These are phyloP conservation scores for Prunella vulgaris DNA, from an alignment of 257 asterid species.

Conservation along the genomic window DNA sequence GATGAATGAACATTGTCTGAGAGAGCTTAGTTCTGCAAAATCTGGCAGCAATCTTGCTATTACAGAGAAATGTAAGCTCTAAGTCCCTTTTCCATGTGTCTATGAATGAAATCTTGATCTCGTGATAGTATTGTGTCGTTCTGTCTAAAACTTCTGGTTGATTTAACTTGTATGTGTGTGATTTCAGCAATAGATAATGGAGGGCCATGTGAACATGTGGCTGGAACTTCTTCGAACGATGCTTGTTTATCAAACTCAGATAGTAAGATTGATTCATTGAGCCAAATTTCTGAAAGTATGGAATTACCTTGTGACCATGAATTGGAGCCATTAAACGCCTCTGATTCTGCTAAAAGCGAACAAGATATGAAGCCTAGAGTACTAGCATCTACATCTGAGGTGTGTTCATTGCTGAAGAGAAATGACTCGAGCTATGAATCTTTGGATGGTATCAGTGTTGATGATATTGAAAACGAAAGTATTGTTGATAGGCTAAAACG, in stretches of 20 bases:
- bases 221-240: conserved; percentile 21
- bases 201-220: not conserved
- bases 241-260: conserved; percentile 13
- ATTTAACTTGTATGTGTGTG: conserved; percentile 19
- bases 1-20: conserved; percentile 25
- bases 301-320: too few relatives aligned
- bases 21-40: conserved; percentile 34
- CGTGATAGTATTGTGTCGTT: not conserved
- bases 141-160: not conserved
- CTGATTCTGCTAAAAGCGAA: too few relatives aligned
- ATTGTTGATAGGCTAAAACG: conserved; percentile 41
- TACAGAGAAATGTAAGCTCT: conserved; percentile 38
- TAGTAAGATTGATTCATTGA: conserved; percentile 3
- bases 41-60: conserved; percentile 44
- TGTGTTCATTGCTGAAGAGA: conserved; percentile 2
- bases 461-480: conserved; percentile 52
- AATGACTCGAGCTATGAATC: conserved; percentile 16
- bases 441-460: conserved; percentile 13
- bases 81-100: not conserved
- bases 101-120: not conserved
- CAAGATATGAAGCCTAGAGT: conserved; percentile 10
- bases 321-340: too few relatives aligned
- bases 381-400: conserved; percentile 19
- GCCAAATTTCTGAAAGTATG: conserved; percentile 14
- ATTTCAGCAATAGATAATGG: conserved; percentile 23